Evolutionary conservation across 148 eudicot genomes (phyloP).

Genomic region (Chenopodium berlandieri): DNA sequence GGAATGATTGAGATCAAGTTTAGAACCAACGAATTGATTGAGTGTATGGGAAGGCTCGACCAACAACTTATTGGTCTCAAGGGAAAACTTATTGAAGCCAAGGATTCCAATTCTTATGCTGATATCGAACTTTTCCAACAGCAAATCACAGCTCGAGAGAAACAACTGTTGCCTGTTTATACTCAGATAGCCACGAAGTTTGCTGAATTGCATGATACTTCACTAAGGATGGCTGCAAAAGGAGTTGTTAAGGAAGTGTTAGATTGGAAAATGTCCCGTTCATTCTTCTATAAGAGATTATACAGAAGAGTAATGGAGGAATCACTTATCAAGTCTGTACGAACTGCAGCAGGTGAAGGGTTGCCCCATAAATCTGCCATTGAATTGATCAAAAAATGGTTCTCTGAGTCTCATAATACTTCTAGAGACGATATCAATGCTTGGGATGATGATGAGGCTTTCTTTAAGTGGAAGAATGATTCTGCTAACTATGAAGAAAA

Average conservation of each 20-base stretch:
- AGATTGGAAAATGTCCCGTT: conserved; percentile 72
- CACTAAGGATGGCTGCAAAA: conserved; percentile 88
- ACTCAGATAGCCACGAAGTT: conserved; percentile 95
- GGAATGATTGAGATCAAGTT: conserved; percentile 96
- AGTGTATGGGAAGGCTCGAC: conserved; percentile 93
- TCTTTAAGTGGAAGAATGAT: conserved; percentile 70
- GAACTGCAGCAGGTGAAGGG: conserved; percentile 78
- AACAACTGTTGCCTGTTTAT: conserved; percentile 82
- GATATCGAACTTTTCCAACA: conserved; percentile 44
- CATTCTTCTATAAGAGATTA: conserved; percentile 71
- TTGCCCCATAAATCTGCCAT: conserved; percentile 59
- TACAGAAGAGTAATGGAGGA: conserved; percentile 71
- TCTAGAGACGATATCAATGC: conserved; percentile 35
- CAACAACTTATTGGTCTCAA: conserved; percentile 59
- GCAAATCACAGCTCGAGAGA: conserved; percentile 79
- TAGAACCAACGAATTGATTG: conserved; percentile 63
- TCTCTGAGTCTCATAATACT: conserved; percentile 44
- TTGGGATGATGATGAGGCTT: conserved; percentile 75
- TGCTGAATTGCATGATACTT: conserved; percentile 93
- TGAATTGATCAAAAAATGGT: conserved; percentile 80
- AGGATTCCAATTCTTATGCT: conserved; percentile 30
- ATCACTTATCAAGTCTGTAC: conserved; percentile 54
- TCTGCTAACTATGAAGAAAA: conserved; percentile 57
- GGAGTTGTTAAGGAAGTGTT: conserved; percentile 76
- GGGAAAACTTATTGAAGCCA: conserved; percentile 58